Conservation (phyloP, 1,284 basidiomycete species). For the Fomitopsis betulina region DNA sequence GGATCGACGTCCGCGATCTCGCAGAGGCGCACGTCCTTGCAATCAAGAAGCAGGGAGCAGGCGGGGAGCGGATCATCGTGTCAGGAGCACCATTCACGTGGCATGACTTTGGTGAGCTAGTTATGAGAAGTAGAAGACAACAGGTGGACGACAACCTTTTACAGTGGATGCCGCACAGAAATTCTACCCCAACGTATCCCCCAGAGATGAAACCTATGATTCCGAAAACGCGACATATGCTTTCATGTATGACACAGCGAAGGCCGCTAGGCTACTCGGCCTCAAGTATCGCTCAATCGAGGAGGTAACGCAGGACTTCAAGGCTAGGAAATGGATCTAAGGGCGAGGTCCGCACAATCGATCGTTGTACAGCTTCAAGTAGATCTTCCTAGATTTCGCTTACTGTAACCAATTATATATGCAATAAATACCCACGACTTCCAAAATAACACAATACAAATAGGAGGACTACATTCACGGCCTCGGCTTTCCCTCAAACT, state of each 20-base stretch:
- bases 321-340: constrained; percentile 19
- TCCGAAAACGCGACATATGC: constrained; percentile 26
- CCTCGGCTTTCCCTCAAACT: too few relatives aligned
- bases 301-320: constrained; percentile 37
- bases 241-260: constrained; percentile 28
- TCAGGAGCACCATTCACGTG: constrained; percentile 29
- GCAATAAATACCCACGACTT: too few relatives aligned
- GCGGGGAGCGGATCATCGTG: constrained; percentile 29
- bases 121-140: neutral
- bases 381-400: too few relatives aligned
- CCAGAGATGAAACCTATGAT: constrained; percentile 18
- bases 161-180: constrained; percentile 13
- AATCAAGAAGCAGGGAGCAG: constrained; percentile 36
- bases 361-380: too few relatives aligned
- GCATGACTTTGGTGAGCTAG: constrained; percentile 26
- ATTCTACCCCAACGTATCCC: constrained; percentile 16
- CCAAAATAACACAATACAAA: too few relatives aligned
- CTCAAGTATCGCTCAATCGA: constrained; percentile 41
- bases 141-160: neutral
- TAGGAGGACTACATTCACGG: too few relatives aligned
- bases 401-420: too few relatives aligned
- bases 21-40: constrained; percentile 44
- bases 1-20: constrained; percentile 39
- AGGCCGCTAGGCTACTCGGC: constrained; percentile 40
- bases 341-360: too few relatives aligned